phyloP scores from a whole-genome alignment of 1,284 basidiomycete genomes.

The Cryptococcus depauperatus region DNA sequence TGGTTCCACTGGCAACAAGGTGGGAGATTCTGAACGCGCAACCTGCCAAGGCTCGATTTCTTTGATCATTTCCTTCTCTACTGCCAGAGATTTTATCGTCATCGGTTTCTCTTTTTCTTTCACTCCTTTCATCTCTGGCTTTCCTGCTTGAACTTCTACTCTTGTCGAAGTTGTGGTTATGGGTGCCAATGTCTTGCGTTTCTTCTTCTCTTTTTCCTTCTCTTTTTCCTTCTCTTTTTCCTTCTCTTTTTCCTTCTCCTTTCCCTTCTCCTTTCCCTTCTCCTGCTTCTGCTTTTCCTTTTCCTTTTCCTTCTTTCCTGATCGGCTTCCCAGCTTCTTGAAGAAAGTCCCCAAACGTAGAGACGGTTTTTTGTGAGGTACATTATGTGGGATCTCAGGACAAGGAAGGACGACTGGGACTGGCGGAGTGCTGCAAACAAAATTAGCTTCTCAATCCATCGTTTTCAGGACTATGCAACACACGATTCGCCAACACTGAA shows the following conservation, averaged over 20 bases:
- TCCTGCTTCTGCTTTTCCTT: neutral
- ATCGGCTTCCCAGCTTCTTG: slow-evolving; percentile 7
- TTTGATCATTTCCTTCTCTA: no score
- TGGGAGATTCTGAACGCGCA: no score
- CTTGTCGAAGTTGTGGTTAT: neutral
- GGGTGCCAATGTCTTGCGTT: neutral
- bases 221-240: neutral
- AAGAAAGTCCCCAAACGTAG: slow-evolving; percentile 27
- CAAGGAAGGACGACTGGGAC: slow-evolving; percentile 1
- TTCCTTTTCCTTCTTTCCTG: neutral
- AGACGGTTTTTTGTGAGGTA: slow-evolving; percentile 10
- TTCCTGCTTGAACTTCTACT: neutral
- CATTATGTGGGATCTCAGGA: no score
- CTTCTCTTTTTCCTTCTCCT: neutral
- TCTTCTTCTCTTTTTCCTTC: neutral
- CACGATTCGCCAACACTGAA: no score
- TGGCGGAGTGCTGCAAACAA: neutral
- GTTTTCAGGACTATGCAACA: no score
- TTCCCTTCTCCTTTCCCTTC: neutral
- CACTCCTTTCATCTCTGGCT: no score
- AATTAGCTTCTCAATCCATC: no score
- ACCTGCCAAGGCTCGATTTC: no score
- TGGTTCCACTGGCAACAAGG: no score
- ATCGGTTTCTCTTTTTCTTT: no score
- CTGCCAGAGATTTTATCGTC: no score